Evolutionary conservation across 2,329 filamentous ascomycete species (phyloP).

Genomic region (Nannizzia gypsea): DNA sequence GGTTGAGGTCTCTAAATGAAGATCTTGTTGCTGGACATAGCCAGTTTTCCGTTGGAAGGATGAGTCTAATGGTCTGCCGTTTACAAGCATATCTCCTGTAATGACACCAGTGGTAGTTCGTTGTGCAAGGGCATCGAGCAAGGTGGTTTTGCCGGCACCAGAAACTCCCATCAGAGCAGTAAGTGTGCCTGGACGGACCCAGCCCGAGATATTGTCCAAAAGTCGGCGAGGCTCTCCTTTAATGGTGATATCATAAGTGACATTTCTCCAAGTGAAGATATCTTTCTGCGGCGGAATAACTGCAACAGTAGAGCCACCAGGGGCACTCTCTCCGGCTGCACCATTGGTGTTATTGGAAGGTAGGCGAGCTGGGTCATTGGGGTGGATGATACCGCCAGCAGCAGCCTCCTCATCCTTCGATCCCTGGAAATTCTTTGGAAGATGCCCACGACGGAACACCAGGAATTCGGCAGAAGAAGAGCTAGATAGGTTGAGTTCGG

Average conservation of each 20-base stretch:
- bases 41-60: slow-evolving; percentile 55
- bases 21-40: slow-evolving; percentile 59
- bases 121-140: slow-evolving; percentile 47
- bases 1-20: slow-evolving; percentile 71
- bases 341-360: neutral
- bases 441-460: slow-evolving; percentile 50
- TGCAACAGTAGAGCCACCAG: slow-evolving; percentile 13
- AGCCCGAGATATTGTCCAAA: slow-evolving; percentile 44
- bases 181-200: slow-evolving; percentile 45
- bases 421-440: slow-evolving; percentile 26
- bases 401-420: slow-evolving; percentile 9
- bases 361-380: neutral
- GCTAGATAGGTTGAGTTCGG: slow-evolving; percentile 53
- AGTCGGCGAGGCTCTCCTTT: slow-evolving; percentile 41
- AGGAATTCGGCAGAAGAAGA: slow-evolving; percentile 56
- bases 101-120: slow-evolving; percentile 51
- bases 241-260: slow-evolving; percentile 44
- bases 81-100: slow-evolving; percentile 55
- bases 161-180: slow-evolving; percentile 51
- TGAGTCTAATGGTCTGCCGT: slow-evolving; percentile 44
- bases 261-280: slow-evolving; percentile 43
- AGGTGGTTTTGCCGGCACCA: slow-evolving; percentile 51
- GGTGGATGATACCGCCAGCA: neutral
- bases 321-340: slow-evolving; percentile 8
- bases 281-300: slow-evolving; percentile 26